phyloP scores from a whole-genome alignment of 2,329 filamentous ascomycete genomes.

The Phoma herbarum region DNA sequence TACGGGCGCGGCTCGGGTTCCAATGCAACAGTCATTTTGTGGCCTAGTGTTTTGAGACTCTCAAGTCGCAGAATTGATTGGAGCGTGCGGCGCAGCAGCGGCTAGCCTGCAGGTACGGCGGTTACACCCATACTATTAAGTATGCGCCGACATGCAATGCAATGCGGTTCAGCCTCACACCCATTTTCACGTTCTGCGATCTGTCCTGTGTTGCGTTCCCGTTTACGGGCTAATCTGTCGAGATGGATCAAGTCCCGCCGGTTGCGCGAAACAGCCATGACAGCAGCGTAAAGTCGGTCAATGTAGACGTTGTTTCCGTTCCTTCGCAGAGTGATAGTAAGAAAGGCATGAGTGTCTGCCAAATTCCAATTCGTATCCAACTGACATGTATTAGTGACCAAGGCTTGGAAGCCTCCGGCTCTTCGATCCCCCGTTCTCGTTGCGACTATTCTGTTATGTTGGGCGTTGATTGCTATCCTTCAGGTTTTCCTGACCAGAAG shows the following conservation, averaged over 20 bases:
- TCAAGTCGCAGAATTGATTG: conserved; percentile 12
- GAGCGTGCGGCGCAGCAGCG: conserved; percentile 20
- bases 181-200: neutral
- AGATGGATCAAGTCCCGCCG: conserved; percentile 8
- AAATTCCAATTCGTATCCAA: too few relatives aligned
- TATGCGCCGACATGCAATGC: conserved; percentile 13
- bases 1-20: conserved; percentile 11
- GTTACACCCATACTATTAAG: conserved; percentile 18
- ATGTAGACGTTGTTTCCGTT: neutral
- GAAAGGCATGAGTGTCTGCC: neutral
- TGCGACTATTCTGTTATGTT: conserved; percentile 21
- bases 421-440: conserved; percentile 28
- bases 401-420: conserved; percentile 33
- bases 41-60: conserved; percentile 11
- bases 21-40: conserved; percentile 4
- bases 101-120: conserved; percentile 17
- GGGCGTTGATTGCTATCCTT: conserved; percentile 54
- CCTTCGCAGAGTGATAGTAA: neutral
- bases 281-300: neutral
- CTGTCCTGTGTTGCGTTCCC: neutral
- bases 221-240: neutral
- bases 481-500: conserved; percentile 58
- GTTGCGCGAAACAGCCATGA: neutral
- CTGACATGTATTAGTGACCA: neutral
- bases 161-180: conserved; percentile 4